Conservation (phyloP, 2,329 filamentous ascomycete genomes). For the Aspergillus sp. region DNA sequence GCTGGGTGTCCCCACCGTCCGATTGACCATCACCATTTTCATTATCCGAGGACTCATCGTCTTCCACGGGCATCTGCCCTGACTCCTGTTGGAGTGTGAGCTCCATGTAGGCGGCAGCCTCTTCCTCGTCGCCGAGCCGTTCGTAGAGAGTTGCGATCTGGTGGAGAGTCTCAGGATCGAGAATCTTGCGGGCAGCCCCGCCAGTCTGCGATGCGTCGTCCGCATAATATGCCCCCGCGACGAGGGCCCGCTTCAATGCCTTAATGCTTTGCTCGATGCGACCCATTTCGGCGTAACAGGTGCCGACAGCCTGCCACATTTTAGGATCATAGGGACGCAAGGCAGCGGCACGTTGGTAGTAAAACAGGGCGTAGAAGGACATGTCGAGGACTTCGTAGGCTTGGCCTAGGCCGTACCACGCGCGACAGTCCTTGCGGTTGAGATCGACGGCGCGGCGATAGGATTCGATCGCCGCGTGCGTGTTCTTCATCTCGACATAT, state of each 20-base stretch:
- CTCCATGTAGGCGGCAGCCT: constrained; percentile 93
- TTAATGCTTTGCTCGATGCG: constrained; percentile 89
- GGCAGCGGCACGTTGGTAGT: constrained; percentile 92
- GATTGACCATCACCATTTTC: constrained; percentile 30
- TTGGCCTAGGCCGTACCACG: constrained; percentile 96
- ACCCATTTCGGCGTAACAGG: constrained; percentile 86
- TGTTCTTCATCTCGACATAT: constrained; percentile 98
- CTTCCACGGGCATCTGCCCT: constrained; percentile 51
- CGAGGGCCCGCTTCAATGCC: constrained; percentile 84
- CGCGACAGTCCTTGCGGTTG: constrained; percentile 92
- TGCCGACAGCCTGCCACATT: constrained; percentile 97
- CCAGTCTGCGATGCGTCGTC: constrained; percentile 25
- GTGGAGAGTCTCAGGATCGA: constrained; percentile 87
- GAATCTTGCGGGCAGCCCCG: constrained; percentile 48
- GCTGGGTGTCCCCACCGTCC: constrained; percentile 41
- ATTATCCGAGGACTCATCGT: constrained; percentile 35
- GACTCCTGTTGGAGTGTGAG: constrained; percentile 90
- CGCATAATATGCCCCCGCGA: constrained; percentile 81
- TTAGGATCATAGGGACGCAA: constrained; percentile 95
- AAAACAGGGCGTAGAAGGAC: constrained; percentile 95
- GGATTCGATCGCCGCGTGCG: constrained; percentile 93
- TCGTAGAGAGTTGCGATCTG: constrained; percentile 92
- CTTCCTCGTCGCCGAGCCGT: constrained; percentile 69
- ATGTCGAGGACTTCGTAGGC: constrained; percentile 98
- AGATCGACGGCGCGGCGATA: constrained; percentile 94